These are phyloP conservation scores for Ustilago vetiveriae DNA, from an alignment of 1,284 basidiomycete genomes.

Conservation along the genomic window DNA sequence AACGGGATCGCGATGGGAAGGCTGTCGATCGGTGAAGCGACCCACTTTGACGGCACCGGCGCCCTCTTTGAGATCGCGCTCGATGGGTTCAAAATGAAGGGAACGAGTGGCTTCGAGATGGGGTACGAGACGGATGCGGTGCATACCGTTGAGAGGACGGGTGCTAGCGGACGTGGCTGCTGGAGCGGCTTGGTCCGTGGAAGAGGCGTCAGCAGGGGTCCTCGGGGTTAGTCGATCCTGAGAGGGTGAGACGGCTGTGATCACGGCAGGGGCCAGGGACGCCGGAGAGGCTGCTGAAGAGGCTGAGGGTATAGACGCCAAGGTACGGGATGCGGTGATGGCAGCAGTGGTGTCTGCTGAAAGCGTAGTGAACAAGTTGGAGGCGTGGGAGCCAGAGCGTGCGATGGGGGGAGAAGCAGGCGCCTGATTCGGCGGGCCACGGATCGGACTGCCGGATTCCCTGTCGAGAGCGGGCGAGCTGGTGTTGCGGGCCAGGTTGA, in stretches of 20 bases:
- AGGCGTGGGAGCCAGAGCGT: conserved; percentile 21
- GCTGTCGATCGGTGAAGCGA: conserved; percentile 80
- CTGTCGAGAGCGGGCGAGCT: conserved; percentile 27
- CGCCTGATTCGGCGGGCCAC: conserved; percentile 5
- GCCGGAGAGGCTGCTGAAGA: conserved; percentile 5
- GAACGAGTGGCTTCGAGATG: conserved; percentile 90
- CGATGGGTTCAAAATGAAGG: conserved; percentile 90
- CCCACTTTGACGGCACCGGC: conserved; percentile 81
- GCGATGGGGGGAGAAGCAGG: conserved; percentile 10
- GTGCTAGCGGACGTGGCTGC: background rate
- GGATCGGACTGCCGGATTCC: conserved; percentile 17
- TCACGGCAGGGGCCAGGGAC: background rate
- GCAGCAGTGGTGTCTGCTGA: conserved; percentile 7
- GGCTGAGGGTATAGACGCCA: conserved; percentile 11
- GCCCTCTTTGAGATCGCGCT: conserved; percentile 75
- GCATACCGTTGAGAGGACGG: conserved; percentile 55
- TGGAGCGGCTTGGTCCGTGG: conserved; percentile 6
- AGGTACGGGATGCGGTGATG: conserved; percentile 17
- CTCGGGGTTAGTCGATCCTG: too few species aligned
- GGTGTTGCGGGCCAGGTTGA: conserved; percentile 27
- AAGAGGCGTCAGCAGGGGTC: conserved; percentile 1
- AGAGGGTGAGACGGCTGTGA: background rate
- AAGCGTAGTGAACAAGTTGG: background rate
- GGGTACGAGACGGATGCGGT: conserved; percentile 82
- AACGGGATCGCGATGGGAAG: conserved; percentile 20